Conservation (phyloP, 2,329 filamentous ascomycete genomes). For the Fusarium tuaranense region DNA sequence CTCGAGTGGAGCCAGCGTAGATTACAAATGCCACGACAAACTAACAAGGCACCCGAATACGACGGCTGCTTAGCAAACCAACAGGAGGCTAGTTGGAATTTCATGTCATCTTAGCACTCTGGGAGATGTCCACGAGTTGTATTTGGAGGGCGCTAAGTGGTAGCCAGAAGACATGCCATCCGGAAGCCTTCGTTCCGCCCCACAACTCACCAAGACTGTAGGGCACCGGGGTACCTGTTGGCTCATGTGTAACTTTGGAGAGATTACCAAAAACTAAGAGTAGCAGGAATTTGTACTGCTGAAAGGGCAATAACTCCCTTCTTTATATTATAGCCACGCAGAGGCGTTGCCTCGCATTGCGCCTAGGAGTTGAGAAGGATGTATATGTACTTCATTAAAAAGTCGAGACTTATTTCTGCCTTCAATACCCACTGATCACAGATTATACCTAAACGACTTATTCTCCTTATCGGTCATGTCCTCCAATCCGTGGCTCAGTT, state of each 20-base stretch:
- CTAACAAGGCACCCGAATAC: neutral
- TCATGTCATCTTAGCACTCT: neutral
- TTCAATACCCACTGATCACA: neutral
- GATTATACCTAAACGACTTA: constrained; percentile 33
- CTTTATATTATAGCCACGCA: too few species aligned
- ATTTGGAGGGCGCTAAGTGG: neutral
- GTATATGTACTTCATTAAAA: neutral
- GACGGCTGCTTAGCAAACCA: neutral
- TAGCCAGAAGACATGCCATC: neutral
- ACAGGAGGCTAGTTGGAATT: too few species aligned
- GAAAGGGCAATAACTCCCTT: too few species aligned
- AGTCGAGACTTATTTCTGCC: neutral
- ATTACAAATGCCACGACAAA: neutral
- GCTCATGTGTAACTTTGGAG: neutral
- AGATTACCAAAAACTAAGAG: neutral
- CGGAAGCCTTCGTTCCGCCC: neutral
- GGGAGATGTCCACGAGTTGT: neutral
- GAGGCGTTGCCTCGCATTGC: too few species aligned
- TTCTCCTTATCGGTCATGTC: constrained; percentile 52
- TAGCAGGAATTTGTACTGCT: neutral
- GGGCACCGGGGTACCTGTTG: too few species aligned
- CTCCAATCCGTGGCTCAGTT: constrained; percentile 51
- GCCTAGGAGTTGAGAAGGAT: neutral
- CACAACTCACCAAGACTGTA: neutral
- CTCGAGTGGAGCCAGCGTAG: neutral